These are phyloP conservation scores for Fragilariopsis cylindrus DNA, from an alignment of 108 stramenopile genomes.

Conservation along the genomic window DNA sequence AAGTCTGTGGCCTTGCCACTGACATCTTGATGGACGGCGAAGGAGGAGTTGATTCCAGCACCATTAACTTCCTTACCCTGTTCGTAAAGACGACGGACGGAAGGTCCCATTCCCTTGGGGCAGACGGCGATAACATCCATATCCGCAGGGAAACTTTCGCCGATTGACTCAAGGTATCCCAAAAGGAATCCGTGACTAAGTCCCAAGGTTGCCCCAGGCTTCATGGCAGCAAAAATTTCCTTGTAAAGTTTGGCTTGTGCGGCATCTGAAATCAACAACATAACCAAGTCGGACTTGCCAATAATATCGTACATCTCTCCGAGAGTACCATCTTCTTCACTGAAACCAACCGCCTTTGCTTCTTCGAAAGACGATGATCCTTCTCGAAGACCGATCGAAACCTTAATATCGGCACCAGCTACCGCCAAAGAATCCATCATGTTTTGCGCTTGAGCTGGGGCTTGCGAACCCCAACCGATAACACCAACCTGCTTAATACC, in stretches of 20 bases:
- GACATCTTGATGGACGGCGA: conserved; percentile 95
- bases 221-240: conserved; percentile 96
- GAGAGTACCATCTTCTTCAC: conserved; percentile 88
- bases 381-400: conserved; percentile 93
- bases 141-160: conserved; percentile 92
- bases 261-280: conserved; percentile 96
- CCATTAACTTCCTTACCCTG: conserved; percentile 98
- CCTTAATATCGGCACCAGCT: conserved; percentile 83
- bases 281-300: conserved; percentile 90
- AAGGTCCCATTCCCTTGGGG: conserved; percentile 99
- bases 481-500: conserved; percentile 95
- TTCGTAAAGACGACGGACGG: conserved; percentile 97
- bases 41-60: conserved; percentile 96
- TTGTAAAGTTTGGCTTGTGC: conserved; percentile 94
- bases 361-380: conserved; percentile 90
- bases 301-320: conserved; percentile 98
- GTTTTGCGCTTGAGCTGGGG: conserved; percentile 98
- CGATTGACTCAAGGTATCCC: conserved; percentile 94
- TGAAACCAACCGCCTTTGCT: conserved; percentile 90
- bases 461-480: conserved; percentile 98
- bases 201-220: conserved; percentile 96
- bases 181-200: conserved; percentile 96
- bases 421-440: conserved; percentile 87
- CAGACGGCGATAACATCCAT: conserved; percentile 98
- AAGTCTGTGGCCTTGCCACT: conserved; percentile 94